phyloP scores from a whole-genome alignment of 192 early-diverging fungal species.

The Coemansia guatemalensis region DNA sequence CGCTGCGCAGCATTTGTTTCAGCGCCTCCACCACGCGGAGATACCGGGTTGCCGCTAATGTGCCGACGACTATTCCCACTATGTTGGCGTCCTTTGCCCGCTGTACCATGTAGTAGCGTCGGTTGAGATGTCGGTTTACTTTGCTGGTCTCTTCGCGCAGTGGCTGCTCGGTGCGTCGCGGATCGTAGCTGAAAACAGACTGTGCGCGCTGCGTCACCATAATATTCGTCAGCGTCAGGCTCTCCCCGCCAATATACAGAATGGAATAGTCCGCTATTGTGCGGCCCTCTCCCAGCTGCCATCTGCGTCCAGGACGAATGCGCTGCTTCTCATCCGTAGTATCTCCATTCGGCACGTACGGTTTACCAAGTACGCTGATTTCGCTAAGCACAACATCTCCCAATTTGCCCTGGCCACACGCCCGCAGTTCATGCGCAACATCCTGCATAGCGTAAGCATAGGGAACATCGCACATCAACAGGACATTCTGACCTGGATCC shows the following conservation, averaged over 20 bases:
- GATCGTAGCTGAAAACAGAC: constrained; percentile 69
- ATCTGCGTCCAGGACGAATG: constrained; percentile 53
- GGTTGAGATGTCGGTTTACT: constrained; percentile 61
- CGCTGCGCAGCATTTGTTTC: constrained; percentile 69
- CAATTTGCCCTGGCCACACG: not conserved
- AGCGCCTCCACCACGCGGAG: constrained; percentile 77
- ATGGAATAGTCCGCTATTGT: constrained; percentile 65
- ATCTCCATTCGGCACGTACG: constrained; percentile 16
- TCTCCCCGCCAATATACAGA: constrained; percentile 84
- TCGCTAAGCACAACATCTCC: constrained; percentile 10
- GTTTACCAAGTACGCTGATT: constrained; percentile 9
- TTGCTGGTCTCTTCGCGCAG: constrained; percentile 59
- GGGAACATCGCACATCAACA: constrained; percentile 76
- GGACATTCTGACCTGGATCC: constrained; percentile 45
- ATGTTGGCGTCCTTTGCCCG: constrained; percentile 67
- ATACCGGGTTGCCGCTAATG: constrained; percentile 89
- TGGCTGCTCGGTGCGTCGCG: constrained; percentile 38
- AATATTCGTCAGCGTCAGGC: constrained; percentile 82
- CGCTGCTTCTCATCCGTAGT: not conserved
- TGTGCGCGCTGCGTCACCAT: constrained; percentile 67
- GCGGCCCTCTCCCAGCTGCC: constrained; percentile 51
- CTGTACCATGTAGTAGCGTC: constrained; percentile 82
- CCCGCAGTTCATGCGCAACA: constrained; percentile 1
- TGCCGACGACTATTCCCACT: constrained; percentile 95
- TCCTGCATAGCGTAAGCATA: constrained; percentile 64